Evolutionary conservation across 495 filamentous ascomycete genomes (phyloP), one percentile per base, ranked within the genome.

Genomic region (Penicillium cinerascens): DNA sequence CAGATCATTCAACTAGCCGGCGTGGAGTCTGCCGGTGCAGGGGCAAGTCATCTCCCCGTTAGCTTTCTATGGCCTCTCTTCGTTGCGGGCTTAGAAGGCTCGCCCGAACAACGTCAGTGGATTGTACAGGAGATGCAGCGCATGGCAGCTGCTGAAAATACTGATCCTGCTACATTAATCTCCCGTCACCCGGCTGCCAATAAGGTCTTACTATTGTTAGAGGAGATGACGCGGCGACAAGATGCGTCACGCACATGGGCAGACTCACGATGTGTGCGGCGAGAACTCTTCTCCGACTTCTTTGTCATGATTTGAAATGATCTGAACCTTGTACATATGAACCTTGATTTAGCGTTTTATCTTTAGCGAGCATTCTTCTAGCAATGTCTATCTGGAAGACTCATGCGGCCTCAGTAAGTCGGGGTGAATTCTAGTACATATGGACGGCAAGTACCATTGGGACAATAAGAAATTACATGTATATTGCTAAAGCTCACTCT

Each of bases 1-100:
- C 61, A 72, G 48, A 74, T 74, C 49, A 68, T 74, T 15, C 64
- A 71, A 27, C 56, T 74, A 11, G 71, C 71, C 15, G 66, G 59
- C 8, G 58, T 69, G 13, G 71, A 74, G 27, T 58, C 63, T 4
- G 45, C 46, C 0, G 55, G 51, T 22, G 47, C 49, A n/a, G 33
- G 44, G 17, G 27, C 54, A 0, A 39, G 41, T 4, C 61, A 59
- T 18, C 55, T 74, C 6, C 64, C 69, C 4, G 54, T 66, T 11
- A 67, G 69, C 33, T 72, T 74, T 36, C 47, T 71, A 21, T 74
- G 69, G 69, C 71, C 71, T 17, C 44, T 74, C 1, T 74, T 74
- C 37, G 58, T 74, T 17, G 69, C 71, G 0, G 69, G 67, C 0
- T 25, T 74, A n/a, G 69, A 74, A 51, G 69, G 64, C 1, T 71